phyloP scores from a whole-genome alignment of 1,284 basidiomycete genomes.

The Ganoderma boninense region DNA sequence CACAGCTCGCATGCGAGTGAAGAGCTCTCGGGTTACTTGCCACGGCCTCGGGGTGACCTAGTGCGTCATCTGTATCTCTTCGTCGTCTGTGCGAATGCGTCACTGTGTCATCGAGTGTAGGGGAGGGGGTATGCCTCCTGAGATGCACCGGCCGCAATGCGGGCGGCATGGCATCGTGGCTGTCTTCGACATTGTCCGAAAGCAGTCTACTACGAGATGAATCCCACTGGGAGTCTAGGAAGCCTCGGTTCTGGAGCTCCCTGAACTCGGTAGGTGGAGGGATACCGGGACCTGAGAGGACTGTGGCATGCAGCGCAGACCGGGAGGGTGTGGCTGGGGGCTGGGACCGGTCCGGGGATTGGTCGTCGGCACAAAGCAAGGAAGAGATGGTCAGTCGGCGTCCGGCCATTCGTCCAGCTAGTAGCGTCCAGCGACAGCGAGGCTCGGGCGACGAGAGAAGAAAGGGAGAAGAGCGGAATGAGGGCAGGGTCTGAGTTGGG shows the following conservation, averaged over 20 bases:
- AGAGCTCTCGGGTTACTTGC: slow-evolving; percentile 19
- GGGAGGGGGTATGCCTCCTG: slow-evolving; percentile 37
- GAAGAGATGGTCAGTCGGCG: slow-evolving; percentile 77
- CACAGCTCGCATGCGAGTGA: slow-evolving; percentile 23
- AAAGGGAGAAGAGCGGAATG: slow-evolving; percentile 12
- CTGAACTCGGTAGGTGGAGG: slow-evolving; percentile 18
- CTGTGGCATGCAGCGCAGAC: slow-evolving; percentile 9
- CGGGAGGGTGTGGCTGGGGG: slow-evolving; percentile 24
- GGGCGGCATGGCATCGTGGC: slow-evolving; percentile 36
- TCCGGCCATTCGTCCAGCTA: slow-evolving; percentile 56
- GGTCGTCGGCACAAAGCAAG: slow-evolving; percentile 66
- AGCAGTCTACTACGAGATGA: slow-evolving; percentile 25
- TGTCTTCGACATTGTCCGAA: slow-evolving; percentile 24
- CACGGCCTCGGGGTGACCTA: slow-evolving; percentile 18
- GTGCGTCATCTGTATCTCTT: slow-evolving; percentile 20
- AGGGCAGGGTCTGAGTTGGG: background rate
- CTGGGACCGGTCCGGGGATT: slow-evolving; percentile 26
- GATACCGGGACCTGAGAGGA: slow-evolving; percentile 14
- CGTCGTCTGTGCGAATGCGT: slow-evolving; percentile 9
- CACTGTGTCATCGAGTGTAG: slow-evolving; percentile 16
- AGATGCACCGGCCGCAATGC: slow-evolving; percentile 34
- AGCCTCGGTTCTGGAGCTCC: slow-evolving; percentile 13
- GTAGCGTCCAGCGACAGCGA: background rate
- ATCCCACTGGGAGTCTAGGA: slow-evolving; percentile 17
- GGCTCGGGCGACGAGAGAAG: background rate